Evolutionary conservation across 1,284 basidiomycete genomes (phyloP), one percentile per base, ranked within the genome.

Genomic region (Ustilago hordei): DNA sequence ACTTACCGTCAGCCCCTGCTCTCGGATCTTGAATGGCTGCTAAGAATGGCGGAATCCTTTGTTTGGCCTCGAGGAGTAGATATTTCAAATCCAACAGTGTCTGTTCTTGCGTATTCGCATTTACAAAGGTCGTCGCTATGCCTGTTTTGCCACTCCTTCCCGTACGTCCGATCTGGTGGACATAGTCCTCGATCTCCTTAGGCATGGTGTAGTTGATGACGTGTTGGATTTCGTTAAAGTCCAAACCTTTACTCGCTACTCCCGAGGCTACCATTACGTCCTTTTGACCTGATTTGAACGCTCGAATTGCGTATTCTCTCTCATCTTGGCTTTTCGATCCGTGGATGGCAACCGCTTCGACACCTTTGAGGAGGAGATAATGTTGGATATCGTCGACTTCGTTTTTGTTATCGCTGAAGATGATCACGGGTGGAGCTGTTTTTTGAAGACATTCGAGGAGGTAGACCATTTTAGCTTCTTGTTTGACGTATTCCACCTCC

Each of bases 341-440:
- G 87, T 99, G 97, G 64, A 99, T 99, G 0, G 97, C 94, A 0
- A 99, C 97, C 2, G 97, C 97, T 86, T 99, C 96, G 28, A 99
- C 93, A 17, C 96, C 97, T 86, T 99, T 99, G 58, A 98, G 88
- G 8, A 99, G 88, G 2, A 99, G 89, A 85, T 98, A 99, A 85
- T 99, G 97, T 78, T 99, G 96, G 53, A 99, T 98, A 86, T 99
- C 95, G 86, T 99, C 97, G 23, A 99, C 97, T 86, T 99, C 97
- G 84, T 98, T 98, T 89, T 99, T 99, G 88, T 97, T 98, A 86
- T 99, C 96, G 79, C 93, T 95, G 86, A 99, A 99, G 64, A 99
- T 91, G 86, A 99, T 98, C 62, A 97, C 95, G 0, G 97, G 97
- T 12, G 97, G 97, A 1, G 97, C 92, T 1, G 97, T 99, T 88